Evolutionary conservation across 164 flowering plant genomes (phyloP).

Genomic region (Saururus chinensis): DNA sequence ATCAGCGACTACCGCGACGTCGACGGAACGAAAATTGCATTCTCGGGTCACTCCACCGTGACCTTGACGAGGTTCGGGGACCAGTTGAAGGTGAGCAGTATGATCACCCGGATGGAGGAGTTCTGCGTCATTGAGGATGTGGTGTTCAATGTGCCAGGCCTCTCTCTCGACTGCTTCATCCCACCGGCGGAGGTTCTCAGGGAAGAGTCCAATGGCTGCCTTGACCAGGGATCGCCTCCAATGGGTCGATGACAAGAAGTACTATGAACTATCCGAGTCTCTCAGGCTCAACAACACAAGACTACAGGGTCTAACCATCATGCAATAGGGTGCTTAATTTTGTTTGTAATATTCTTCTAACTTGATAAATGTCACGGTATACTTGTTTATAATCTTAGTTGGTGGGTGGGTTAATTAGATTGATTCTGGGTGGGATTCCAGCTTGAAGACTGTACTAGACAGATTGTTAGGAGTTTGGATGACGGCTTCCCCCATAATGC

Average conservation of each 20-base stretch:
- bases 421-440: too few relatives aligned
- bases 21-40: slow-evolving; percentile 69
- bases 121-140: slow-evolving; percentile 66
- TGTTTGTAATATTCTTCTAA: too few relatives aligned
- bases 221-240: not conserved
- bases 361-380: too few relatives aligned
- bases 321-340: too few relatives aligned
- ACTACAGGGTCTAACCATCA: too few relatives aligned
- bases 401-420: too few relatives aligned
- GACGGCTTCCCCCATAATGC: too few relatives aligned
- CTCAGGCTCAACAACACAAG: too few relatives aligned
- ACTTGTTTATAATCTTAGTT: too few relatives aligned
- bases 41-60: slow-evolving; percentile 51
- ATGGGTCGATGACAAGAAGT: not conserved
- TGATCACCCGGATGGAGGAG: slow-evolving; percentile 62
- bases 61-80: slow-evolving; percentile 66
- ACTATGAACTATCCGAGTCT: too few relatives aligned
- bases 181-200: slow-evolving; percentile 54
- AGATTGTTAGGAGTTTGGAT: too few relatives aligned
- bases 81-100: slow-evolving; percentile 39
- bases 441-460: too few relatives aligned
- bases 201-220: not conserved
- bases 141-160: slow-evolving; percentile 64
- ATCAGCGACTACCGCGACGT: slow-evolving; percentile 53
- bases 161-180: slow-evolving; percentile 62